phyloP scores from a whole-genome alignment of 306 rosid genomes.

The Malus sieversii region DNA sequence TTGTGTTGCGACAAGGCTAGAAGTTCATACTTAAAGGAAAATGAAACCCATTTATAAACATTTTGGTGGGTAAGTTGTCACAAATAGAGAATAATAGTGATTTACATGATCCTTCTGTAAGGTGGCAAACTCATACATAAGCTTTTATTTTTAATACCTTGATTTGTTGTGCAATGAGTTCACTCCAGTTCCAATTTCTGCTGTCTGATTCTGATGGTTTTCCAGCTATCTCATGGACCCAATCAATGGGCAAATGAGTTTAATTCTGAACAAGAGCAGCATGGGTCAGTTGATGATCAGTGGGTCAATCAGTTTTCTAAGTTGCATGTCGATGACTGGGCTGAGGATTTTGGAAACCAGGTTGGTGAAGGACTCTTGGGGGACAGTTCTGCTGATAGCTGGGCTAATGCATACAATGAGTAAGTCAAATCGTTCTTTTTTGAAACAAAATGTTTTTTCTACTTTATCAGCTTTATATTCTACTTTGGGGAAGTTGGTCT shows the following conservation, averaged over 20 bases:
- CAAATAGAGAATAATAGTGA: not conserved
- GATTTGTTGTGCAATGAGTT: not conserved
- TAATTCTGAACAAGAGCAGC: slow-evolving; percentile 38
- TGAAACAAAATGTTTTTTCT: not conserved
- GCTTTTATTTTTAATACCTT: not conserved
- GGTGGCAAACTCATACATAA: not conserved
- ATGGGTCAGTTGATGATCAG: slow-evolving; percentile 53
- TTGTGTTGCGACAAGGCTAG: not conserved
- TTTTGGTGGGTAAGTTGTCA: not conserved
- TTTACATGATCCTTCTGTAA: not conserved
- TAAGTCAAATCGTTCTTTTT: slow-evolving; percentile 32
- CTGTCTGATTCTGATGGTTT: slow-evolving; percentile 28
- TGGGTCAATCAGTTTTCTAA: slow-evolving; percentile 94
- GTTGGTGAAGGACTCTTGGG: slow-evolving; percentile 66
- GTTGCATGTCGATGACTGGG: slow-evolving; percentile 84
- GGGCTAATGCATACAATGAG: slow-evolving; percentile 90
- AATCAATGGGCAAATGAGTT: slow-evolving; percentile 85
- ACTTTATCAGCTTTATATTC: not conserved
- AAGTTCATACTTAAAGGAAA: not conserved
- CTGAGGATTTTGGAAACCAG: slow-evolving; percentile 79
- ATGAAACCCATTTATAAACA: not conserved
- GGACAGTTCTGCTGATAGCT: slow-evolving; percentile 50
- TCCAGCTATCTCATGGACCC: slow-evolving; percentile 55
- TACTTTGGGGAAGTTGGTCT: not conserved
- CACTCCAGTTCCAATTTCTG: not conserved